These are phyloP conservation scores for Drosera capensis DNA, from an alignment of 148 eudicot genomes.

Conservation along the genomic window DNA sequence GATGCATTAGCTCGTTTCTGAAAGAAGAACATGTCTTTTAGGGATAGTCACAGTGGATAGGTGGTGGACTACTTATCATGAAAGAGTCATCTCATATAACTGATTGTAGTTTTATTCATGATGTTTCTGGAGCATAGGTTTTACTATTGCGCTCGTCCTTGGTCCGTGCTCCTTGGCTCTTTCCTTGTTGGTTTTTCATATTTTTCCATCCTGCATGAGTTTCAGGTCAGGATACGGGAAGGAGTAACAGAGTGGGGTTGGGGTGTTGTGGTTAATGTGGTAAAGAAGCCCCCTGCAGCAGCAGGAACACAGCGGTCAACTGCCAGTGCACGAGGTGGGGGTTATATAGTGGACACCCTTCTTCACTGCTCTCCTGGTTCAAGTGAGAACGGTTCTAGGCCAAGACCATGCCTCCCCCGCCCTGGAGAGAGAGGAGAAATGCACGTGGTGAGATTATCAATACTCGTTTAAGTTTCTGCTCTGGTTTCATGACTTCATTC, in stretches of 20 bases:
- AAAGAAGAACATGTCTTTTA: too few relatives aligned
- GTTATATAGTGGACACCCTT: conserved; percentile 78
- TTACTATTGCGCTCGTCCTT: too few relatives aligned
- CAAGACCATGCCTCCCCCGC: conserved; percentile 80
- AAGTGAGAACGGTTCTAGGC: conserved; percentile 82
- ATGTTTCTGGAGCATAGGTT: too few relatives aligned
- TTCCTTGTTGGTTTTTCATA: background rate
- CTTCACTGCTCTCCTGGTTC: conserved; percentile 88
- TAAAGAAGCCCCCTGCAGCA: conserved; percentile 50
- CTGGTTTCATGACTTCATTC: background rate
- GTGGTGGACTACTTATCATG: too few relatives aligned
- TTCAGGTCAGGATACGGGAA: conserved; percentile 78
- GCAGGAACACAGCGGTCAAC: conserved; percentile 29
- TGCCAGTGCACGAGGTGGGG: conserved; percentile 18
- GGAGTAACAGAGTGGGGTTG: conserved; percentile 98
- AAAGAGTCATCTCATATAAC: too few relatives aligned
- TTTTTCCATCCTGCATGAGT: background rate
- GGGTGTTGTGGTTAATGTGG: conserved; percentile 97
- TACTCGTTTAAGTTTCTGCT: background rate
- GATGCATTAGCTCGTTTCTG: background rate
- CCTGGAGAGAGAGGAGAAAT: conserved; percentile 99
- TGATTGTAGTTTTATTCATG: too few relatives aligned
- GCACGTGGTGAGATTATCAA: conserved; percentile 53
- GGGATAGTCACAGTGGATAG: too few relatives aligned
- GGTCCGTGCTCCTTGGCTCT: background rate